Percentiles rank a stretch among this genome's conserved stretches.
Conservation (phyloP, 1,139 yeast species). For the Barnettozyma hawaiiensis region DNA sequence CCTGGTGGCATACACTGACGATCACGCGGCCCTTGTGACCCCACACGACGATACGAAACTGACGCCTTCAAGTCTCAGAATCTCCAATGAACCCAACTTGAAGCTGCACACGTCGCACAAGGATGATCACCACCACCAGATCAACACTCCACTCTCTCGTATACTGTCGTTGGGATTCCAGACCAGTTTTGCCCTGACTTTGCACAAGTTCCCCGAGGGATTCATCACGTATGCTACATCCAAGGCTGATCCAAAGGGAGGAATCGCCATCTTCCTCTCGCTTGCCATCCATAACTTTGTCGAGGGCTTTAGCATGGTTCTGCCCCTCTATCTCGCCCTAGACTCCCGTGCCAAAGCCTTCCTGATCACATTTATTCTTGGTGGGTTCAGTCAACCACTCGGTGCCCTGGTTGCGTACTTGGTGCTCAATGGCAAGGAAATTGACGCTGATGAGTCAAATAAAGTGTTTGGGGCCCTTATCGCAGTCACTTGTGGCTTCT, state of each 20-base stretch:
- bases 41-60: background rate
- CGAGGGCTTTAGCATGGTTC: slow-evolving; percentile 94
- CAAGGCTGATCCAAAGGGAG: slow-evolving; percentile 66
- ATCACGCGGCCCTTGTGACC: background rate
- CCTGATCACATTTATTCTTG: slow-evolving; percentile 58
- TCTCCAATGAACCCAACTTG: slow-evolving; percentile 20
- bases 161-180: slow-evolving; percentile 82
- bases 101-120: slow-evolving; percentile 19
- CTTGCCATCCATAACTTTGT: slow-evolving; percentile 84
- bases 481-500: slow-evolving; percentile 77
- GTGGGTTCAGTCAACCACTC: slow-evolving; percentile 81
- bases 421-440: slow-evolving; percentile 40
- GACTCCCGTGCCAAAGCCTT: slow-evolving; percentile 61
- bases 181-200: slow-evolving; percentile 79
- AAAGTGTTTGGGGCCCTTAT: slow-evolving; percentile 58
- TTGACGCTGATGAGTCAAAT: slow-evolving; percentile 35
- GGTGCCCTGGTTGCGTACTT: slow-evolving; percentile 76
- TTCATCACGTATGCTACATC: slow-evolving; percentile 80
- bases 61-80: slow-evolving; percentile 8
- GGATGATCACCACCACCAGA: slow-evolving; percentile 66
- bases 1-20: slow-evolving; percentile 22
- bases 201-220: slow-evolving; percentile 95
- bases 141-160: slow-evolving; percentile 70
- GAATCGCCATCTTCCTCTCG: slow-evolving; percentile 76
- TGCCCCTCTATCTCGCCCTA: slow-evolving; percentile 77